These are phyloP conservation scores for Aeschynomene evenia DNA, from an alignment of 306 rosid species.

Conservation along the genomic window DNA sequence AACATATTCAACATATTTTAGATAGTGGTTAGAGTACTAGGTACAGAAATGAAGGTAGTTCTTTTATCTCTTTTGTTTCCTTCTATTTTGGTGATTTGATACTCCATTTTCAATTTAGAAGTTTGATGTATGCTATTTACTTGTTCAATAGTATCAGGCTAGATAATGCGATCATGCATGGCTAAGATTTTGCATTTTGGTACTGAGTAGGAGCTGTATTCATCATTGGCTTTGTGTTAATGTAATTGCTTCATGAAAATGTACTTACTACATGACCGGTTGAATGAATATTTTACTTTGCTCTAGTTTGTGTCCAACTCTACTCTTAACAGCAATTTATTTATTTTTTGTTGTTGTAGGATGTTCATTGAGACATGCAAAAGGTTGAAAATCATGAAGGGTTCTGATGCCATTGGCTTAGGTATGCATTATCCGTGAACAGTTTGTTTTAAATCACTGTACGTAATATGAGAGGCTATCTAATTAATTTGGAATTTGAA, in stretches of 20 bases:
- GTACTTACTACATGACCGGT: background rate
- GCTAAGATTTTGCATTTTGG: background rate
- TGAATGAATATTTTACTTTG: background rate
- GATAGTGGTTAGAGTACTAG: background rate
- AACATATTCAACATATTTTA: background rate
- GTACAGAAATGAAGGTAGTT: background rate
- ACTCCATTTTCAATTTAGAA: background rate
- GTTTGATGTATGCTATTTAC: background rate
- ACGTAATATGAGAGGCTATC: background rate
- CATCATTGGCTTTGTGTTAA: background rate
- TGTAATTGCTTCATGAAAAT: background rate
- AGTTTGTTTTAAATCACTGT: background rate
- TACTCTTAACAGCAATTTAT: constrained; percentile 18
- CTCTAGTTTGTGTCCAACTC: background rate
- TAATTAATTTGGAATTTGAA: background rate
- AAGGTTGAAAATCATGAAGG: constrained; percentile 95
- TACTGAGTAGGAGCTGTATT: background rate
- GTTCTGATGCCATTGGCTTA: constrained; percentile 97
- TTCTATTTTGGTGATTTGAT: background rate
- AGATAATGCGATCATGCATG: background rate
- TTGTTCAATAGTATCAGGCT: background rate
- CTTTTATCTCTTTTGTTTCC: background rate
- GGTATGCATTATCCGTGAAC: constrained; percentile 47
- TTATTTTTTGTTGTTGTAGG: constrained; percentile 45
- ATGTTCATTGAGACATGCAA: constrained; percentile 91